phyloP scores from a whole-genome alignment of 2,329 filamentous ascomycete species.

The Aspergillus ustus region DNA sequence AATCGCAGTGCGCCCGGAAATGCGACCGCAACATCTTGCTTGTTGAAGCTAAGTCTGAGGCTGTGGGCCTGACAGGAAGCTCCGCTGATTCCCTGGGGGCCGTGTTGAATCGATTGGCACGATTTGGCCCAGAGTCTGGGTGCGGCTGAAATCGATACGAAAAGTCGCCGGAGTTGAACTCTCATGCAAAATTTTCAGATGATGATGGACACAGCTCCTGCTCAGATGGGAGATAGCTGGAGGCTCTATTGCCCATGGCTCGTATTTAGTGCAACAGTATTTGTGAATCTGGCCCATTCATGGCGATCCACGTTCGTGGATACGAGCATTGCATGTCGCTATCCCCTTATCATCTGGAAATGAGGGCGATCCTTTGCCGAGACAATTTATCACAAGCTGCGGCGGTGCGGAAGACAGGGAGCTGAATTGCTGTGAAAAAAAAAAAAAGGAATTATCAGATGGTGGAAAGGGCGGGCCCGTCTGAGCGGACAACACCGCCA shows the following conservation, averaged over 20 bases:
- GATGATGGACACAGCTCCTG: constrained; percentile 3
- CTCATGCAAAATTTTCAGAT: neutral
- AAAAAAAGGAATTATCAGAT: neutral
- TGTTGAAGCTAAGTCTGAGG: constrained; percentile 6
- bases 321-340: neutral
- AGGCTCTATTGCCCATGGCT: neutral
- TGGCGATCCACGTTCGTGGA: neutral
- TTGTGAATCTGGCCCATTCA: neutral
- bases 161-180: neutral
- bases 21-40: neutral
- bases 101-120: neutral
- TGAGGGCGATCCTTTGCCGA: neutral
- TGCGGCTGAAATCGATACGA: constrained; percentile 16
- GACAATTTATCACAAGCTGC: neutral
- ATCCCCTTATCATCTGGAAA: neutral
- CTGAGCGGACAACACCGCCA: neutral
- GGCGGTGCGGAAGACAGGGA: neutral
- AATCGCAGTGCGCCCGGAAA: neutral
- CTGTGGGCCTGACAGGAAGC: neutral
- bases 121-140: neutral
- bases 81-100: neutral
- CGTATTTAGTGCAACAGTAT: constrained; percentile 5
- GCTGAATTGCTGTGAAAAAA: neutral
- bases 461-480: neutral
- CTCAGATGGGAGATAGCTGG: neutral